Base-by-base conservation (phyloP, 768 basidiomycete species). In the Favolaschia claudopus region DNA sequence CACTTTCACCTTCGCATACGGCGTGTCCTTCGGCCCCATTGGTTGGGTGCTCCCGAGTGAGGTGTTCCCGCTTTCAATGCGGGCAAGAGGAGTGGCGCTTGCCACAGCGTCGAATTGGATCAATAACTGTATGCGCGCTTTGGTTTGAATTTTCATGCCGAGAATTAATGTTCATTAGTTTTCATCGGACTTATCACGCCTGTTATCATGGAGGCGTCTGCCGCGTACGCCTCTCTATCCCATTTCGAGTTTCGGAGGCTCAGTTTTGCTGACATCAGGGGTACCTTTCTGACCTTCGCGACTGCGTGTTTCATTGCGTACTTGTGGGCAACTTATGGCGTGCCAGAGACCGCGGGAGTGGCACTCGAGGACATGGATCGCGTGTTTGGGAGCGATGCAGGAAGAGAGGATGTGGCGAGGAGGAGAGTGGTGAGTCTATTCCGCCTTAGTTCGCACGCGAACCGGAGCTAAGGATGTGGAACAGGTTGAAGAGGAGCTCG, bases 91-190 rank as follows among this genome's bases (percentile, higher is more conserved):
- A 44, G 93, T 95, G 5, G 85, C 92, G 22, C 67, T 96, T 20
- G 87, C 91, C 19, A 94, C 93, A 2, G 89, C 91, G 3, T 91
- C 89, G n/a, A 92, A 91, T 63, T 94, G 92, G 92, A 65, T 84
- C 24, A 93, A 93, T 67, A 94, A 94, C 57, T 94, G 89, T 88
- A 46, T 2, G 81, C n/a, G n/a, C n/a, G n/a, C n/a, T 72, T 14
- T 51, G 40, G 15, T 1, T 32, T 34, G 17, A 13, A 15, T 46
- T 5, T 39, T 43, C 7, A 17, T 34, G 19, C 19, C 24, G 34
- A 50, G n/a, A 9, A 9, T 33, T 17, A 19, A 5, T 42, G 4
- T 19, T 14, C 20, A 19, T 52, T 19, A 93, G 92, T 93, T 67
- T 71, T 92, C 48, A 87, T 93, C 52, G 92, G 92, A 0, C 77